These are phyloP conservation scores for Phytopythium aichiense DNA, from an alignment of 352 stramenopile species.

Conservation along the genomic window DNA sequence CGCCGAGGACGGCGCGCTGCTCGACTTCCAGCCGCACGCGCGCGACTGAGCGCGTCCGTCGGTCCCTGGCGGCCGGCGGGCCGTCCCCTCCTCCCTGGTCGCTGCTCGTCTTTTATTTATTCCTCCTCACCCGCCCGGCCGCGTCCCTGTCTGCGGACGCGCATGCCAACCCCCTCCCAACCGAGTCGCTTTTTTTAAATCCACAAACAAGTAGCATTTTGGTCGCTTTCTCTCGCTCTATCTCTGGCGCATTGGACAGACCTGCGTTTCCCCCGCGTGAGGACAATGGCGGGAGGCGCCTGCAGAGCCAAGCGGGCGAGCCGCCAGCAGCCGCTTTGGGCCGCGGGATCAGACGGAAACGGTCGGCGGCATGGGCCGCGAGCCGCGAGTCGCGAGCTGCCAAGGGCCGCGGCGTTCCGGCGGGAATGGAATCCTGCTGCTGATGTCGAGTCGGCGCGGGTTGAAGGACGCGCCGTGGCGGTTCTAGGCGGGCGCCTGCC, in stretches of 20 bases:
- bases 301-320: too few species aligned
- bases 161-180: not conserved
- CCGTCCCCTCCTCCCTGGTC: not conserved
- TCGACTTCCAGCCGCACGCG: constrained; percentile 46
- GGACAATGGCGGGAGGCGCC: not conserved
- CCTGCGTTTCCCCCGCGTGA: not conserved
- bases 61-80: not conserved
- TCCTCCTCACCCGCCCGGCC: not conserved
- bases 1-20: constrained; percentile 58
- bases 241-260: not conserved
- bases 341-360: not conserved
- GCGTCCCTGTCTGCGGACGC: not conserved
- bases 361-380: not conserved
- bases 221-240: not conserved
- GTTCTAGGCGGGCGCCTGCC: constrained; percentile 37
- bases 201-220: constrained; percentile 6
- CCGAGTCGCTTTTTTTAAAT: not conserved
- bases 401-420: too few species aligned
- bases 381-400: too few species aligned
- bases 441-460: not conserved
- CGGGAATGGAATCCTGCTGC: not conserved
- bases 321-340: not conserved
- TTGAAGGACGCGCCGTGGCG: not conserved
- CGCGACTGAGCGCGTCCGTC: constrained; percentile 17
- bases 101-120: constrained; percentile 38